phyloP scores from a whole-genome alignment of 768 basidiomycete genomes.

The Tricholomella constricta region DNA sequence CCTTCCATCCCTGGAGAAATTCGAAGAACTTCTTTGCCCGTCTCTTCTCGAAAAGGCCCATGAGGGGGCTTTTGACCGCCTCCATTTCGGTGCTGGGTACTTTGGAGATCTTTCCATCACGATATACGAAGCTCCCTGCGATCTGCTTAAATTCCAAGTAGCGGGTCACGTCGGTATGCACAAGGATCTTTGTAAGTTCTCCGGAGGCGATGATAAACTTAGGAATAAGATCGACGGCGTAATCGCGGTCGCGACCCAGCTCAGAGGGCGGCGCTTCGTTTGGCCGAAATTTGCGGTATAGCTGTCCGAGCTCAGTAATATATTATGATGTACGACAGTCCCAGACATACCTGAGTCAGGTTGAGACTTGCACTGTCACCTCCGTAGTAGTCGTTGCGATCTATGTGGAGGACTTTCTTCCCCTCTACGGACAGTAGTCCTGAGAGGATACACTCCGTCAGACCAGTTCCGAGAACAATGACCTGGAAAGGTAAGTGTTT shows the following conservation, averaged over 20 bases:
- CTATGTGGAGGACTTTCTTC: conserved; percentile 99
- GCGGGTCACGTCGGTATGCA: conserved; percentile 97
- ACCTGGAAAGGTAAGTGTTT: conserved; percentile 49
- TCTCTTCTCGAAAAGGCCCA: conserved; percentile 99
- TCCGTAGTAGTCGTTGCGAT: conserved; percentile 98
- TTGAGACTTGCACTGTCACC: conserved; percentile 97
- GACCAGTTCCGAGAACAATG: conserved; percentile 92
- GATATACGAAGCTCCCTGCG: conserved; percentile 96
- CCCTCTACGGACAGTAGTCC: conserved; percentile 98
- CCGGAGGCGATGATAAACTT: conserved; percentile 99
- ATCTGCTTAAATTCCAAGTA: conserved; percentile 99
- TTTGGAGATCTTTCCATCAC: conserved; percentile 95
- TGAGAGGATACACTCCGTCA: conserved; percentile 98
- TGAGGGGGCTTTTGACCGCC: conserved; percentile 90
- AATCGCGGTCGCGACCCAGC: conserved; percentile 96
- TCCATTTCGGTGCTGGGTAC: conserved; percentile 98
- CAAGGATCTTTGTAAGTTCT: conserved; percentile 96
- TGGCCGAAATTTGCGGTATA: conserved; percentile 93
- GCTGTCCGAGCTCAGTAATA: conserved; percentile 45
- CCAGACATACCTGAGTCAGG: conserved; percentile 80
- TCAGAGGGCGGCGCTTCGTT: conserved; percentile 75
- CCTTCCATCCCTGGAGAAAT: conserved; percentile 94
- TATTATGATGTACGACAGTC: neutral
- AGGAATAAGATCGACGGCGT: conserved; percentile 96
- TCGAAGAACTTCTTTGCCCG: conserved; percentile 98